phyloP scores from a whole-genome alignment of 768 basidiomycete genomes.

The Termitomyces titanicus region DNA sequence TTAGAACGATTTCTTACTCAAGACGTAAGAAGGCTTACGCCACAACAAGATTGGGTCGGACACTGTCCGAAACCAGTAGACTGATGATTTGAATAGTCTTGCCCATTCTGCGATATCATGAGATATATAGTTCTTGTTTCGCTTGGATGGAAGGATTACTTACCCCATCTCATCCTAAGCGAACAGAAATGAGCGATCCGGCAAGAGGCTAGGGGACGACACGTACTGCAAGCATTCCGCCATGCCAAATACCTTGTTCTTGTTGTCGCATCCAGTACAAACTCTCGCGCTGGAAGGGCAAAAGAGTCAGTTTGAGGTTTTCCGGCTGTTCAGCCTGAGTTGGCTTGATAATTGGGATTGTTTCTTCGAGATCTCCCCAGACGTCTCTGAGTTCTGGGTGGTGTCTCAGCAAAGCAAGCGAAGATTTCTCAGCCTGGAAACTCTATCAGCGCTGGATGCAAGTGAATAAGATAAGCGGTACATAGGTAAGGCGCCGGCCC shows the following conservation, averaged over 20 bases:
- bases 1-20: constrained; percentile 31
- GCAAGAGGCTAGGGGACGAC: not conserved
- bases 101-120: constrained; percentile 59
- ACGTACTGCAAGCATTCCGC: constrained; percentile 88
- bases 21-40: constrained; percentile 53
- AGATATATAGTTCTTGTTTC: not conserved
- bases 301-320: constrained; percentile 77
- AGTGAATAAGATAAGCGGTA: constrained; percentile 21
- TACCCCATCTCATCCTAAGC: constrained; percentile 88
- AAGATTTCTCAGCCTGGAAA: constrained; percentile 67
- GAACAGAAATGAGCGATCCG: not conserved
- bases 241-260: constrained; percentile 82
- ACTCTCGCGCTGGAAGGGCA: constrained; percentile 96
- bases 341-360: constrained; percentile 58
- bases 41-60: constrained; percentile 86
- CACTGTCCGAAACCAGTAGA: constrained; percentile 72
- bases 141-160: constrained; percentile 14
- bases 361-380: constrained; percentile 82
- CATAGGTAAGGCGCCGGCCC: constrained; percentile 72
- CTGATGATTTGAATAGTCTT: constrained; percentile 98
- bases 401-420: constrained; percentile 56
- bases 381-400: constrained; percentile 81
- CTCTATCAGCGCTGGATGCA: not conserved
- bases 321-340: constrained; percentile 73
- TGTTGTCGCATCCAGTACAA: constrained; percentile 95